Base-by-base conservation (phyloP, 2,329 filamentous ascomycete genomes). In the Colletotrichum sp. region DNA sequence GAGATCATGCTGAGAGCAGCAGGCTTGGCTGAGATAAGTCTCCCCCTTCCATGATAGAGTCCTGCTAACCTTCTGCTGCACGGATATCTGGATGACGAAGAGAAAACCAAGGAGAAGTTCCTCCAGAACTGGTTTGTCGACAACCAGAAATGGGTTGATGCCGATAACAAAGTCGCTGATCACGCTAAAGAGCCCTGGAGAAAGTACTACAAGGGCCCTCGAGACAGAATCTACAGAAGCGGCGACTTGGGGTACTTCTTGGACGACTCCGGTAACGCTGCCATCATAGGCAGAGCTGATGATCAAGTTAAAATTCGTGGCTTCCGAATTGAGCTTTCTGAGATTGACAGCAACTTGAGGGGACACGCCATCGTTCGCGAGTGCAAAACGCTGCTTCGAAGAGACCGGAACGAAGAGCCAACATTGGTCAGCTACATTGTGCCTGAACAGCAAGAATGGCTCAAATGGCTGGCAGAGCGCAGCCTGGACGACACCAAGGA, bases 281-380 rank as follows among this genome's bases (percentile, higher is more conserved):
- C 94, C 81, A 95, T 93, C 81, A 65, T 70, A 94, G 96, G 96
- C 26, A 90, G 97, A 75, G 93, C 92, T 28, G 96, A 99, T 81
- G 91, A 94, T 79, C 96, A 99, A 83, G 95, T 98, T 87, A 99
- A 99, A 88, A 96, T 99, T 79, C 94, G 97, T 76, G 96, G 96
- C 2, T 99, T 98, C 89, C 91, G 96, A 77, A 98, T 99, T 79
- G 97, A 99, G 86, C 92, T 99, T 62, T 60, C 28, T 30, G 21
- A 60, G 15, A 62, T 62, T 3, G 28, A 30, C 59, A 34, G 26
- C 30, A 30, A 62, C 59, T 30, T 34, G 15, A n/a, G 24, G 28
- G 18, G 30, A 30, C 59, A 64, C 24, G 9, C 70, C 18, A 57
- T 26, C 57, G 63, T 32, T 39, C 66, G 15, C 32, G 68, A 21